Conservation (phyloP, 192 early-diverging fungal genomes). For the Coemansia sp. region DNA sequence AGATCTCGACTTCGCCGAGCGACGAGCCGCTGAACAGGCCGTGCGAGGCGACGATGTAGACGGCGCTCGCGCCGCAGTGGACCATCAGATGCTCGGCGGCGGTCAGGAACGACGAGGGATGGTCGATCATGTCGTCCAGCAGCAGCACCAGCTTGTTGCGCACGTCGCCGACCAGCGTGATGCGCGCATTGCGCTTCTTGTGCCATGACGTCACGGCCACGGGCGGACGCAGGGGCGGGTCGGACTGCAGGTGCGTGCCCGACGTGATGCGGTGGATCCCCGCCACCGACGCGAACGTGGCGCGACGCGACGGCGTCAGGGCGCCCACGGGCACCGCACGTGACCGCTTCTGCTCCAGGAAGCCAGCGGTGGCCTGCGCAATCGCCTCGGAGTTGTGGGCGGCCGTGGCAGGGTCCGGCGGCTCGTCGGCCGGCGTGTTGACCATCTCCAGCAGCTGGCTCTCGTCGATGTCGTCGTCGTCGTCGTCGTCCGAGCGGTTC, state of each 20-base stretch:
- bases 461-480: constrained; percentile 50
- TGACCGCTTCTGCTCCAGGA: constrained; percentile 35
- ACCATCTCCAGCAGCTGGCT: constrained; percentile 55
- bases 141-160: constrained; percentile 81
- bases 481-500: constrained; percentile 49
- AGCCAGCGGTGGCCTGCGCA: constrained; percentile 34
- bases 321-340: constrained; percentile 32
- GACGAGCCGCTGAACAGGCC: constrained; percentile 90
- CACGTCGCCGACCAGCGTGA: constrained; percentile 94
- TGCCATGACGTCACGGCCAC: constrained; percentile 56
- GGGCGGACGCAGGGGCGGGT: constrained; percentile 50
- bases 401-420: constrained; percentile 5
- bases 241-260: constrained; percentile 53
- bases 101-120: constrained; percentile 84
- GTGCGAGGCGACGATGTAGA: constrained; percentile 92
- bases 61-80: constrained; percentile 75
- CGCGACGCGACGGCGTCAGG: constrained; percentile 13
- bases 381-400: constrained; percentile 45
- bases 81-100: constrained; percentile 86
- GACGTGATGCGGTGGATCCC: constrained; percentile 51
- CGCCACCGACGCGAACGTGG: constrained; percentile 9
- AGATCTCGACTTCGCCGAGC: constrained; percentile 79
- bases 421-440: constrained; percentile 54
- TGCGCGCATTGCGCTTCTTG: constrained; percentile 59
- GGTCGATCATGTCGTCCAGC: constrained; percentile 96